Percentiles rank a stretch among this genome's conserved stretches.
These are phyloP conservation scores for Parafenestella ontariensis DNA, from an alignment of 2,329 filamentous ascomycete genomes.

Conservation along the genomic window DNA sequence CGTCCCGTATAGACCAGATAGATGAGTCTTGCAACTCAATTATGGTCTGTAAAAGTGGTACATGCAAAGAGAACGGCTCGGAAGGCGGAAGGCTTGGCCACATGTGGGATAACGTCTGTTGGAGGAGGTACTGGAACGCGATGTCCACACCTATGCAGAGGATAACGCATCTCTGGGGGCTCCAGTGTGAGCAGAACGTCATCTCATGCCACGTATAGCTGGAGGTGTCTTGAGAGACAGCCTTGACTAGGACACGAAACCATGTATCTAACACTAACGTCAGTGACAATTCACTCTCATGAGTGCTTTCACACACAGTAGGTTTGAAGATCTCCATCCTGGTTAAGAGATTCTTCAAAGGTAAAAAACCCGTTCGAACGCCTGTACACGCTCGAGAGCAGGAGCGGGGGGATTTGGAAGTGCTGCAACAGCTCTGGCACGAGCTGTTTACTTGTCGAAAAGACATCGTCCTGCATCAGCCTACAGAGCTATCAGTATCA, in stretches of 20 bases:
- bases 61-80: conserved; percentile 15
- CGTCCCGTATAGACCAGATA: conserved; percentile 24
- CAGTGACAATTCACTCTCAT: background rate
- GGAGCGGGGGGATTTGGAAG: conserved; percentile 14
- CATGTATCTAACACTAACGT: conserved; percentile 9
- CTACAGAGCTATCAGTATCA: background rate
- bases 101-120: conserved; percentile 3
- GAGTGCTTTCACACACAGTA: background rate
- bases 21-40: conserved; percentile 15
- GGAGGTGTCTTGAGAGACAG: background rate
- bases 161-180: background rate
- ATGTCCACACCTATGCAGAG: conserved; percentile 16
- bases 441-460: conserved; percentile 31
- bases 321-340: conserved; percentile 6
- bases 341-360: conserved; percentile 4
- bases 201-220: conserved; percentile 26
- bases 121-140: conserved; percentile 8
- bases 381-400: conserved; percentile 17
- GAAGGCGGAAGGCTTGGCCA: conserved; percentile 2
- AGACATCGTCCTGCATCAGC: conserved; percentile 17
- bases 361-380: conserved; percentile 26
- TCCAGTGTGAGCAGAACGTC: conserved; percentile 23
- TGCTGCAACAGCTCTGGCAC: conserved; percentile 11
- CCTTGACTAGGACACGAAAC: conserved; percentile 23
- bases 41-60: conserved; percentile 21